Conservation (phyloP, 768 basidiomycete genomes). For the Podaxis sp. region DNA sequence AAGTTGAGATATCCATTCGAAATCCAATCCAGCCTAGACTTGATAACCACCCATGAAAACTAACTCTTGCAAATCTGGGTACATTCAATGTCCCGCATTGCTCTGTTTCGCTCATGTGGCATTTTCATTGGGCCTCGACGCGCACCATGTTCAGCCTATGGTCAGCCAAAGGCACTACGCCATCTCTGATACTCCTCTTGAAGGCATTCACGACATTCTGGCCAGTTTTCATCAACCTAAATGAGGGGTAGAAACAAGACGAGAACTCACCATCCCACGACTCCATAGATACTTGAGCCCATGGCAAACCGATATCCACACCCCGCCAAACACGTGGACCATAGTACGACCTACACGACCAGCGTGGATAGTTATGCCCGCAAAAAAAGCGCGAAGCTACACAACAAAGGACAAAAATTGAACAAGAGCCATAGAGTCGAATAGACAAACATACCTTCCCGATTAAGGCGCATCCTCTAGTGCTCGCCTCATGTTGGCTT, state of each 20-base stretch:
- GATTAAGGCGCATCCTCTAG: neutral
- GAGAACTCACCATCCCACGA: neutral
- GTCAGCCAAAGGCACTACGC: neutral
- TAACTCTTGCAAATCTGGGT: too few relatives aligned
- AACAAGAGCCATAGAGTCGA: neutral
- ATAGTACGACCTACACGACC: neutral
- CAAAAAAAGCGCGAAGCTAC: neutral
- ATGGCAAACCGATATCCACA: neutral
- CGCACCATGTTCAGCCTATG: neutral
- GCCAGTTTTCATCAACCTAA: neutral
- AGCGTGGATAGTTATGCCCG: neutral
- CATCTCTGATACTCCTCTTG: neutral
- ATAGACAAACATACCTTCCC: neutral
- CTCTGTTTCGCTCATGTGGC: too few relatives aligned
- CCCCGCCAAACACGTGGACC: neutral
- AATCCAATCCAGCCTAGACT: too few relatives aligned
- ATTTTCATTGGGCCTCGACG: too few relatives aligned
- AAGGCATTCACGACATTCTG: neutral
- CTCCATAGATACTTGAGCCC: neutral
- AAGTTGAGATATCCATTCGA: too few relatives aligned
- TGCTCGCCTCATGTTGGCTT: neutral
- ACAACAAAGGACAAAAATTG: neutral
- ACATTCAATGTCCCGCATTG: too few relatives aligned
- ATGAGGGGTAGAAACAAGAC: neutral
- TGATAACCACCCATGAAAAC: too few relatives aligned